phyloP scores from a whole-genome alignment of 129 eudicot genomes.

The Erigeron canadensis region DNA sequence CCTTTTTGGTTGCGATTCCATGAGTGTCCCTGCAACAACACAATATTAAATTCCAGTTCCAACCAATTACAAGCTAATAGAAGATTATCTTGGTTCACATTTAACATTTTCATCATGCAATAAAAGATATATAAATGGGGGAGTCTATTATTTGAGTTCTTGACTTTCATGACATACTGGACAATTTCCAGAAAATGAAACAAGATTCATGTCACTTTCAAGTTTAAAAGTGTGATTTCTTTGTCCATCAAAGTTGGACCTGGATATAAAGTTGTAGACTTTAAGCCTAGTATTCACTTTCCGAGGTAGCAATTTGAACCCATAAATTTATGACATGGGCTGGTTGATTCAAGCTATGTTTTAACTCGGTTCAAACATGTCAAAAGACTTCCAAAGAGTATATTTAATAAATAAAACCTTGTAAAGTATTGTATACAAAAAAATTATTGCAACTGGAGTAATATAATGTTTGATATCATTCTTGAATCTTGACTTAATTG shows the following conservation, averaged over 20 bases:
- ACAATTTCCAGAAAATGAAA: neutral
- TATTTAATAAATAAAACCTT: neutral
- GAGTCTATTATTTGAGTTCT: neutral
- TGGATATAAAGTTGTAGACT: neutral
- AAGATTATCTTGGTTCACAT: neutral
- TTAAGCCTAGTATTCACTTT: neutral
- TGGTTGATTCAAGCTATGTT: neutral
- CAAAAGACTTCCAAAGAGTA: neutral
- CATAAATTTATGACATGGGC: neutral
- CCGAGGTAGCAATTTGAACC: neutral
- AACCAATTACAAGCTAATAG: neutral
- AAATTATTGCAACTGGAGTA: neutral
- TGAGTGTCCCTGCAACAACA: conserved; percentile 62
- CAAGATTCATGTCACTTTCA: neutral
- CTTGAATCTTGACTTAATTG: neutral
- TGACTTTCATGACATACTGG: neutral
- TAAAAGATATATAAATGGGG: neutral
- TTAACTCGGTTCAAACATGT: neutral
- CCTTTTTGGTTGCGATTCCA: conserved; percentile 65
- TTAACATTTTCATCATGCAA: neutral
- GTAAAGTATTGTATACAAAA: neutral
- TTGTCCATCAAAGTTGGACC: neutral
- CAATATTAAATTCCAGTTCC: conserved; percentile 3
- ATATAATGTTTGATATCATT: neutral
- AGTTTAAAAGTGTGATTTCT: neutral